A percentile compares a stretch with the other conserved stretches of the same genome.
Evolutionary conservation across 192 early-diverging fungal species (phyloP).

Genomic region (Umbelopsis ramanniana): DNA sequence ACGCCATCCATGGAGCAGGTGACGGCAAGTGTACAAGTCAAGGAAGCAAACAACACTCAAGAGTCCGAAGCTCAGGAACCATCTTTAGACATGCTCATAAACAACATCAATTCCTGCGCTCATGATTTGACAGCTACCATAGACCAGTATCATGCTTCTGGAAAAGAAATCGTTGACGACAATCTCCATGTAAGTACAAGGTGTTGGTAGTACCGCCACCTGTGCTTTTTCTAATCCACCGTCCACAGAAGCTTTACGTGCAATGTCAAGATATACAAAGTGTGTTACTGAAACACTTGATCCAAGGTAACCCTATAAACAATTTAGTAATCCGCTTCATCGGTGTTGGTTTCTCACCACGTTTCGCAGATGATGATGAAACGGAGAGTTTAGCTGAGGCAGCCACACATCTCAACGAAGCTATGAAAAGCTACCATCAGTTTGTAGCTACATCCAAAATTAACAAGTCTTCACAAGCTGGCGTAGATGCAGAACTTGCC

Average conservation of each 20-base stretch:
- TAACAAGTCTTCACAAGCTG: neutral
- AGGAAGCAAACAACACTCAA: neutral
- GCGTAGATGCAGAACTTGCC: neutral
- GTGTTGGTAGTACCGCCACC: no score
- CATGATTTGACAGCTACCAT: neutral
- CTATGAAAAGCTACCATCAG: slow-evolving; percentile 14
- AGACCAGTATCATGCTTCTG: neutral
- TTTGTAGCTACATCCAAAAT: neutral
- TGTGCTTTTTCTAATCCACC: no score
- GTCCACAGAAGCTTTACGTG: neutral
- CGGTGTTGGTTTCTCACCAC: neutral
- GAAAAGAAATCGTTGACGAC: slow-evolving; percentile 1
- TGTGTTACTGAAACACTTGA: slow-evolving; percentile 1
- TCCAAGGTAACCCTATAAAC: neutral
- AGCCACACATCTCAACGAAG: slow-evolving; percentile 5
- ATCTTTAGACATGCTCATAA: neutral
- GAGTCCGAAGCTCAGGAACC: neutral
- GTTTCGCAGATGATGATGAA: slow-evolving; percentile 2
- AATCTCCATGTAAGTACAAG: neutral
- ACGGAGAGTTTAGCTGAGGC: slow-evolving; percentile 2
- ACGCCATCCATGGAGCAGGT: slow-evolving; percentile 2
- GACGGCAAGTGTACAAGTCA: neutral
- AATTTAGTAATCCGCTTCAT: neutral
- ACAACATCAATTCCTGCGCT: neutral
- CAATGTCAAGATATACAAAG: slow-evolving; percentile 13